These are phyloP conservation scores for Neofusicoccum umdonicola DNA, from an alignment of 2,329 filamentous ascomycete genomes.

Conservation along the genomic window DNA sequence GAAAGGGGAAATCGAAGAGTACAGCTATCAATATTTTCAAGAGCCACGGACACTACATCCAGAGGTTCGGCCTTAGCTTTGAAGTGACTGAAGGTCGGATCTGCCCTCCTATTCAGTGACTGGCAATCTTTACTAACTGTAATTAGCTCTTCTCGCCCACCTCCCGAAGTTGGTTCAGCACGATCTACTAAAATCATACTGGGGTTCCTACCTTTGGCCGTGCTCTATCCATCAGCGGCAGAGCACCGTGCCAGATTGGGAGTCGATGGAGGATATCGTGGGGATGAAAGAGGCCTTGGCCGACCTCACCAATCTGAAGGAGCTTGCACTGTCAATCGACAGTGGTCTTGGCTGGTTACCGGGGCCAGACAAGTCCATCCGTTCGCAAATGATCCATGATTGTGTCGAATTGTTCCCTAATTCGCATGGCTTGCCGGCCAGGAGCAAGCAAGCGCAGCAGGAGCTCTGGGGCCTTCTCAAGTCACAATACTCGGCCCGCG, in stretches of 20 bases:
- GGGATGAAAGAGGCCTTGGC: conserved; percentile 61
- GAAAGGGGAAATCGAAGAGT: conserved; percentile 42
- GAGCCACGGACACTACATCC: conserved; percentile 60
- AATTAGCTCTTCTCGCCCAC: conserved; percentile 36
- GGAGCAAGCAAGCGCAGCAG: conserved; percentile 33
- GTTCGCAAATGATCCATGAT: conserved; percentile 47
- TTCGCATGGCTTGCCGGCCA: conserved; percentile 30
- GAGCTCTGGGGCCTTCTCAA: conserved; percentile 37
- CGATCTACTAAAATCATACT: conserved; percentile 57
- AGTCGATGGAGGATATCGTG: conserved; percentile 61
- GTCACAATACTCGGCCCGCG: not conserved
- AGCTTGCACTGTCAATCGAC: conserved; percentile 67
- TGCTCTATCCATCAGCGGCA: conserved; percentile 59
- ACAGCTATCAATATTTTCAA: conserved; percentile 62
- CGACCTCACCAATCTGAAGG: conserved; percentile 54
- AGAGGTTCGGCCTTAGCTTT: conserved; percentile 65
- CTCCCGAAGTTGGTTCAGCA: conserved; percentile 59
- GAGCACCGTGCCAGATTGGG: conserved; percentile 57
- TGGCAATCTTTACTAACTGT: not conserved
- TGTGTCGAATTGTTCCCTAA: conserved; percentile 27
- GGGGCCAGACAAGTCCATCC: conserved; percentile 58
- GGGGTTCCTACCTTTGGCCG: conserved; percentile 67
- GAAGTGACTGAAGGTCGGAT: conserved; percentile 58
- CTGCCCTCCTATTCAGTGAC: conserved; percentile 30
- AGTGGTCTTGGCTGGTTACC: conserved; percentile 66